Base-by-base conservation (phyloP, 768 basidiomycete species). In the Terana coerulea region DNA sequence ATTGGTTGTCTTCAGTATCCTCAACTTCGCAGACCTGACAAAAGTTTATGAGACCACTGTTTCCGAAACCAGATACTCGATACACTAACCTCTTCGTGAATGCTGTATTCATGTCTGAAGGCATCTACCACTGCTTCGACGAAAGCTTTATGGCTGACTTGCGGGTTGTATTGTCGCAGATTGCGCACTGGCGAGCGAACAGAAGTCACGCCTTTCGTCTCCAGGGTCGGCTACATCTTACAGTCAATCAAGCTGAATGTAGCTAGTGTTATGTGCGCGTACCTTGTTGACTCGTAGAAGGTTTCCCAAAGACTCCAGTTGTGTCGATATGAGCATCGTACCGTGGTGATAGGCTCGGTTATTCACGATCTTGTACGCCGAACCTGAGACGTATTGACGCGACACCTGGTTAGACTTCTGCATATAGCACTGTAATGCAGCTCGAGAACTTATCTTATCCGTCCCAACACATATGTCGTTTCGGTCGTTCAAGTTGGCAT, bases 271-370 rank as follows among this genome's bases (percentile, higher is more conserved):
- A 15, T 19, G 56, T 73, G 48, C 53, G 14, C 43, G 12, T 21
- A 88, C 91, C 72, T 88, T 87, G 48, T 78, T 70, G 0, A 77
- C 74, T 11, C 73, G 80, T 43, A 98, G 72, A 9, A 92, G 68
- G 54, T 87, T 80, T 0, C 90, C 87, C 7, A 99, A 71, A 5
- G 79, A 75, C 29, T 78, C 73, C 25, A 98, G 76, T 40, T 76
- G 70, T 3, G 93, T 92, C 7, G 90, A 86, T 19, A 98, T 88
- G 24, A 99, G 80, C 97, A 99, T 99, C 14, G 97, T 99, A 0
- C 97, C 97, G 60, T 99, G 97, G 60, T 98, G 95, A 69, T 98
- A 98, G 6, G 94, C 93, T 25, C 97, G 77, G 47, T 83, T 81
- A 59, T 83, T 88, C 37, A 88, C 86, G 49, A 99, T 90, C 70